A percentile compares a stretch with the other conserved stretches of the same genome.
Evolutionary conservation across 108 stramenopile genomes (phyloP).

Genomic region (Pseudonitzschia delicatissima): DNA sequence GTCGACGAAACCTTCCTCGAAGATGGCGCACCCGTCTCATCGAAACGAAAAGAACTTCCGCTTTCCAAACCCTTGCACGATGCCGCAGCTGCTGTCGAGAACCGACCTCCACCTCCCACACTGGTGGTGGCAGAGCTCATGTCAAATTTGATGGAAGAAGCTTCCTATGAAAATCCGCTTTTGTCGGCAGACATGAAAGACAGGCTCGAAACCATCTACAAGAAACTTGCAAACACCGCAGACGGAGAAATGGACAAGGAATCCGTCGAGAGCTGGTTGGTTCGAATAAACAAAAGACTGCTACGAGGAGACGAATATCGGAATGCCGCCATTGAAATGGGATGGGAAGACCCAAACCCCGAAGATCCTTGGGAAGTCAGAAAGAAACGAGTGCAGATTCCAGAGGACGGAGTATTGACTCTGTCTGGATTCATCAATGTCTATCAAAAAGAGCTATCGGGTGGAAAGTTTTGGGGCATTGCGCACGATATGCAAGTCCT

Average conservation of each 20-base stretch:
- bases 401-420: slow-evolving; percentile 56
- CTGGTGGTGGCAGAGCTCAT: slow-evolving; percentile 83
- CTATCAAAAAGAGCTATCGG: slow-evolving; percentile 73
- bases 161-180: slow-evolving; percentile 50
- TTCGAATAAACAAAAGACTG: slow-evolving; percentile 66
- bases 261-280: slow-evolving; percentile 83
- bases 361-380: slow-evolving; percentile 24
- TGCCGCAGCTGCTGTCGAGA: slow-evolving; percentile 18
- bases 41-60: slow-evolving; percentile 60
- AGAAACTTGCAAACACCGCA: slow-evolving; percentile 39
- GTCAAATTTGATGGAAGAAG: slow-evolving; percentile 57
- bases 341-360: slow-evolving; percentile 57
- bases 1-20: slow-evolving; percentile 71
- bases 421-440: slow-evolving; percentile 68
- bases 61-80: slow-evolving; percentile 52
- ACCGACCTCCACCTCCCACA: slow-evolving; percentile 53
- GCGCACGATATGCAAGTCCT: slow-evolving; percentile 82
- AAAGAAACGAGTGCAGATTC: slow-evolving; percentile 50
- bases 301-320: slow-evolving; percentile 81
- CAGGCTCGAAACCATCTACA: slow-evolving; percentile 54
- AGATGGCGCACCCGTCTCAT: slow-evolving; percentile 70
- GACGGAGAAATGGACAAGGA: slow-evolving; percentile 49
- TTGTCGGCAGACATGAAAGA: slow-evolving; percentile 54
- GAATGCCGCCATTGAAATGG: slow-evolving; percentile 64
- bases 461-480: slow-evolving; percentile 95